phyloP scores from a whole-genome alignment of 768 basidiomycete species.

The Suillus subaureus region DNA sequence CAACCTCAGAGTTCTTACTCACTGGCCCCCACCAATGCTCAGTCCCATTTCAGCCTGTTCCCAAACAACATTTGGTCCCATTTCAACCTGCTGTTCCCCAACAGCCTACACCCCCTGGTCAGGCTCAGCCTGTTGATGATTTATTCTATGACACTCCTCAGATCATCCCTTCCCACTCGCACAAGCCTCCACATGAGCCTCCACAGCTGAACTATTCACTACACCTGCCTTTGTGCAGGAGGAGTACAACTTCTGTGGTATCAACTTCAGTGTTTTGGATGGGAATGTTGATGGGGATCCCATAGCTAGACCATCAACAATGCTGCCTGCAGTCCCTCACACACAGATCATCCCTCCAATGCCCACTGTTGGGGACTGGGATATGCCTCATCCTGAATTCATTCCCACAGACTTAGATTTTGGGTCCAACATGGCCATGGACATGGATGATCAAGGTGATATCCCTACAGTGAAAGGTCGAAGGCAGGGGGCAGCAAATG shows the following conservation, averaged over 20 bases:
- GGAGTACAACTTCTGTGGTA: background rate
- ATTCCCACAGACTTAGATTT: background rate
- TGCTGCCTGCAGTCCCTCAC: background rate
- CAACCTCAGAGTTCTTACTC: background rate
- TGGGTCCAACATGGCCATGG: background rate
- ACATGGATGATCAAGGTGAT: background rate
- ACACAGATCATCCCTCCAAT: background rate
- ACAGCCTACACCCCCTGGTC: background rate
- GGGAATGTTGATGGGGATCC: background rate
- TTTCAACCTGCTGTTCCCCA: background rate
- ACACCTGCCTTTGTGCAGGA: background rate
- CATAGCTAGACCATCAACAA: background rate
- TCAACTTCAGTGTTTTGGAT: background rate
- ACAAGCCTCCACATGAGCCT: background rate
- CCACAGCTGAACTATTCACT: background rate
- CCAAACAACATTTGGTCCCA: background rate
- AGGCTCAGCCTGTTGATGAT: background rate
- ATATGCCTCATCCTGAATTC: background rate
- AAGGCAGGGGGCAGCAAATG: background rate
- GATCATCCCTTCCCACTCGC: background rate
- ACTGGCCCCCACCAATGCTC: background rate
- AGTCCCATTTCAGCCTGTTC: background rate
- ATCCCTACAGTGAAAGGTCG: background rate
- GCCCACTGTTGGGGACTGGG: background rate
- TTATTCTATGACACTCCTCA: background rate